Conservation (phyloP, 2,329 filamentous ascomycete genomes). For the Bipolaris victoriae region DNA sequence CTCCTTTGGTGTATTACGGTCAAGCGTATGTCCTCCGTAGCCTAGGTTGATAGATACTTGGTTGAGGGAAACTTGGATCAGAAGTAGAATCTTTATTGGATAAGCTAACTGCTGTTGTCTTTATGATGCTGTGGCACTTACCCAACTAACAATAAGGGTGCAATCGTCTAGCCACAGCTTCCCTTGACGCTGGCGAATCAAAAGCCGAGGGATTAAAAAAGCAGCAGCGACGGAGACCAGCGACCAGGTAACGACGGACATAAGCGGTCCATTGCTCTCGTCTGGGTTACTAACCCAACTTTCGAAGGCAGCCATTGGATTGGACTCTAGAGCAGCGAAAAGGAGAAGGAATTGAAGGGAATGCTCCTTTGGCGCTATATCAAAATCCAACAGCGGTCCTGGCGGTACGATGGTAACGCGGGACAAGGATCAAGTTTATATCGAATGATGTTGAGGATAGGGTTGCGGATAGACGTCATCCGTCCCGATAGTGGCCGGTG, state of each 20-base stretch:
- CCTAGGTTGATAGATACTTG: constrained; percentile 21
- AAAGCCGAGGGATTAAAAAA: constrained; percentile 15
- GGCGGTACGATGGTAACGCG: constrained; percentile 2
- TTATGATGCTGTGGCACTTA: constrained; percentile 9
- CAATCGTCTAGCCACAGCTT: constrained; percentile 22
- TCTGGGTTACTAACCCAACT: constrained; percentile 18
- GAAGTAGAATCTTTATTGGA: constrained; percentile 12
- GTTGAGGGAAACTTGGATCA: constrained; percentile 21
- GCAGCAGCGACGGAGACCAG: constrained; percentile 13
- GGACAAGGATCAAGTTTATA: constrained; percentile 14
- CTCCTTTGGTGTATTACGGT: constrained; percentile 14
- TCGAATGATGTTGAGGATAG: neutral
- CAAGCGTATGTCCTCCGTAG: constrained; percentile 19
- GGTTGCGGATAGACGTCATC: constrained; percentile 2
- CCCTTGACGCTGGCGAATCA: constrained; percentile 19
- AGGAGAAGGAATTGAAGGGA: neutral
- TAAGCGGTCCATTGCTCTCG: constrained; percentile 18
- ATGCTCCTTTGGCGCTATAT: constrained; percentile 7
- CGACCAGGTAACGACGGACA: constrained; percentile 18
- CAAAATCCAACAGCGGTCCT: constrained; percentile 3
- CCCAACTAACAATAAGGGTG: constrained; percentile 18
- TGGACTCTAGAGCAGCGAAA: constrained; percentile 2
- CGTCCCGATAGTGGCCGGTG: constrained; percentile 4
- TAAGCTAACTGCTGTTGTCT: constrained; percentile 5
- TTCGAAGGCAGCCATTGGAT: constrained; percentile 4